These are phyloP conservation scores for Termitomyces sp. DNA, from an alignment of 768 basidiomycete genomes.

Conservation along the genomic window DNA sequence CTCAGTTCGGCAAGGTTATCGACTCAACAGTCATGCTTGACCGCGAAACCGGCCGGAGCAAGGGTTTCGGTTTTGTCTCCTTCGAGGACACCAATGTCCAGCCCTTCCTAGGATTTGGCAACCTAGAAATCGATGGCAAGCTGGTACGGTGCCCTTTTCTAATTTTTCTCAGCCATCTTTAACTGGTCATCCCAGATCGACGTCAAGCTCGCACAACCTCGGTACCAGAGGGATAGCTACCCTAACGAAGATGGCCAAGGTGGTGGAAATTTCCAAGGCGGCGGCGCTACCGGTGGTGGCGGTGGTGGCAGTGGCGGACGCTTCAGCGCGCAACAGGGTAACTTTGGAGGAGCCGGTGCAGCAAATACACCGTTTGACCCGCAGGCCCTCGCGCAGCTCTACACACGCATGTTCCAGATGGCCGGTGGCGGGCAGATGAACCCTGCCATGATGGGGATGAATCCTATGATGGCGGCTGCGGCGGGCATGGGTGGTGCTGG, in stretches of 20 bases:
- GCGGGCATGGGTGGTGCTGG: conserved; percentile 12
- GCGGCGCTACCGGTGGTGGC: conserved; percentile 10
- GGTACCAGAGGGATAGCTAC: conserved; percentile 71
- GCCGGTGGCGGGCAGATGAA: conserved; percentile 56
- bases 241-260: conserved; percentile 43
- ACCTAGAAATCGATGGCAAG: conserved; percentile 93
- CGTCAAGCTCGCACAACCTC: conserved; percentile 93
- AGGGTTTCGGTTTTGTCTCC: conserved; percentile 97
- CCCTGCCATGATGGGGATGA: conserved; percentile 54
- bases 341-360: conserved; percentile 30
- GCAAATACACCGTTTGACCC: conserved; percentile 80
- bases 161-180: background rate
- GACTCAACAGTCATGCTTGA: conserved; percentile 99
- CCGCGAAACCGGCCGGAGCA: conserved; percentile 90
- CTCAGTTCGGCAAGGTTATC: conserved; percentile 91
- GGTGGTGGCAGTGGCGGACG: background rate
- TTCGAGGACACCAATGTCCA: conserved; percentile 92
- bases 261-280: conserved; percentile 22
- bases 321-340: conserved; percentile 36
- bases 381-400: conserved; percentile 87
- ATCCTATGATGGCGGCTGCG: conserved; percentile 26
- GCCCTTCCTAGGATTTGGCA: conserved; percentile 83
- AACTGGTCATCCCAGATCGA: conserved; percentile 64
- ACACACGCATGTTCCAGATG: conserved; percentile 94
- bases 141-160: conserved; percentile 44